phyloP scores from a whole-genome alignment of 2,329 filamentous ascomycete genomes.

The Colletotrichum spaethianum region DNA sequence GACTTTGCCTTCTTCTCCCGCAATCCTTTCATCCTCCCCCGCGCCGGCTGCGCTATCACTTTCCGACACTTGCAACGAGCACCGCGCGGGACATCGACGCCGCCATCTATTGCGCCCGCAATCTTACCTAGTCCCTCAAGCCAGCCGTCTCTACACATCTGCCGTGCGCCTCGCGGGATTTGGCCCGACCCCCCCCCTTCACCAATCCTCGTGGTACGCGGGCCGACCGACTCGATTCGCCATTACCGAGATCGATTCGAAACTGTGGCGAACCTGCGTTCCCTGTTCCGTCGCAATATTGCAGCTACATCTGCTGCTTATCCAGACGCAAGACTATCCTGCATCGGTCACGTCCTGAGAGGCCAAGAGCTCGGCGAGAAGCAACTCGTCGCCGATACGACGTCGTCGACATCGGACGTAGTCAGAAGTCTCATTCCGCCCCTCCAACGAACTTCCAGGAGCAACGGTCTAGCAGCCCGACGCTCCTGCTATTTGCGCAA shows the following conservation, averaged over 20 bases:
- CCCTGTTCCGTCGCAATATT: constrained; percentile 6
- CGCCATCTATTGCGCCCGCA: constrained; percentile 20
- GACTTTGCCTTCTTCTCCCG: constrained; percentile 9
- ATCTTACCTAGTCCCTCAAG: not conserved
- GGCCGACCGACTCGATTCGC: not conserved
- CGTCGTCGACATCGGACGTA: not conserved
- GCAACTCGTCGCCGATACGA: not conserved
- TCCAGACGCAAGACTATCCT: constrained; percentile 15
- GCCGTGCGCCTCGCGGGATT: constrained; percentile 23
- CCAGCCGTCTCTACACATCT: not conserved
- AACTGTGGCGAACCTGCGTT: constrained; percentile 11
- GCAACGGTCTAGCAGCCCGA: constrained; percentile 2
- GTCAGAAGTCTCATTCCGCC: not conserved
- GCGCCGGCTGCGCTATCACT: constrained; percentile 24
- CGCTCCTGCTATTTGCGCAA: constrained; percentile 10
- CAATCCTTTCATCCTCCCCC: not conserved
- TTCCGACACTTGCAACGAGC: constrained; percentile 24
- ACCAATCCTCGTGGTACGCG: constrained; percentile 10
- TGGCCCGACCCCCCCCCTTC: not conserved
- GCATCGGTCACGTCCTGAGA: not conserved
- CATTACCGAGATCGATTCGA: not conserved
- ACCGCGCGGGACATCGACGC: constrained; percentile 17
- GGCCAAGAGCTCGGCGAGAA: constrained; percentile 6
- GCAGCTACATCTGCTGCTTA: constrained; percentile 14
- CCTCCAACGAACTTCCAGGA: not conserved